A percentile compares a stretch with the other conserved stretches of the same genome.
Evolutionary conservation across 2,329 filamentous ascomycete species (phyloP).

Genomic region (Talaromyces albobiverticillius): DNA sequence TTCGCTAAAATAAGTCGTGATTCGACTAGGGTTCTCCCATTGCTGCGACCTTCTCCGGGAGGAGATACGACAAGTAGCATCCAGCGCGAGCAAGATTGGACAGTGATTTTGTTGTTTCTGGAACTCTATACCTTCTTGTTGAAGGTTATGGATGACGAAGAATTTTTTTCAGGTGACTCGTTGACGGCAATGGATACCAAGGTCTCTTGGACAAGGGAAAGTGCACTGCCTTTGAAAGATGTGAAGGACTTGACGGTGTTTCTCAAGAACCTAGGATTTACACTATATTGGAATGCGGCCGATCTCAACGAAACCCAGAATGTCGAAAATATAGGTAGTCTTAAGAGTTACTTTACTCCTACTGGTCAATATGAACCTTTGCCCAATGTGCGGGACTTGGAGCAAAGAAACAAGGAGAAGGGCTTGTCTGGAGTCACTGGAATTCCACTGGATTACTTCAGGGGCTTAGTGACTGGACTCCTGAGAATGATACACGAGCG

Average conservation of each 20-base stretch:
- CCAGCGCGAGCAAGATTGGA: slow-evolving; percentile 69
- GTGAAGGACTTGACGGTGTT: slow-evolving; percentile 75
- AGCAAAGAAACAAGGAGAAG: slow-evolving; percentile 39
- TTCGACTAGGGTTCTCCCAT: slow-evolving; percentile 55
- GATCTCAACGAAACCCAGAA: slow-evolving; percentile 55
- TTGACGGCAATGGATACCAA: slow-evolving; percentile 46
- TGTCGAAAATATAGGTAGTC: slow-evolving; percentile 37
- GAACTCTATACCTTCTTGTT: slow-evolving; percentile 93
- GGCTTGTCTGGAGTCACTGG: slow-evolving; percentile 64
- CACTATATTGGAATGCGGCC: slow-evolving; percentile 77
- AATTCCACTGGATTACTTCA: slow-evolving; percentile 74
- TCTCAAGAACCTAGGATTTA: slow-evolving; percentile 86
- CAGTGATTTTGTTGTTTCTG: slow-evolving; percentile 81
- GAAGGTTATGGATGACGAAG: slow-evolving; percentile 91
- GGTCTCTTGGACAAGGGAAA: slow-evolving; percentile 56
- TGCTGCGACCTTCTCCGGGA: slow-evolving; percentile 48
- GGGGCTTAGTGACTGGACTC: slow-evolving; percentile 73
- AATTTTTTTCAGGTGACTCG: slow-evolving; percentile 70
- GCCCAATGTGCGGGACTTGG: slow-evolving; percentile 31
- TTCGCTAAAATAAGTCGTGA: slow-evolving; percentile 58
- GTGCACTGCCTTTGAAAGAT: slow-evolving; percentile 68
- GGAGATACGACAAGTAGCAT: slow-evolving; percentile 39
- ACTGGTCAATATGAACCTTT: slow-evolving; percentile 20
- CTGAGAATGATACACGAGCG: slow-evolving; percentile 88
- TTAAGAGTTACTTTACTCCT: slow-evolving; percentile 47